These are phyloP conservation scores for Plectosphaerella sp. DNA, from an alignment of 2,329 filamentous ascomycete species.

Conservation along the genomic window DNA sequence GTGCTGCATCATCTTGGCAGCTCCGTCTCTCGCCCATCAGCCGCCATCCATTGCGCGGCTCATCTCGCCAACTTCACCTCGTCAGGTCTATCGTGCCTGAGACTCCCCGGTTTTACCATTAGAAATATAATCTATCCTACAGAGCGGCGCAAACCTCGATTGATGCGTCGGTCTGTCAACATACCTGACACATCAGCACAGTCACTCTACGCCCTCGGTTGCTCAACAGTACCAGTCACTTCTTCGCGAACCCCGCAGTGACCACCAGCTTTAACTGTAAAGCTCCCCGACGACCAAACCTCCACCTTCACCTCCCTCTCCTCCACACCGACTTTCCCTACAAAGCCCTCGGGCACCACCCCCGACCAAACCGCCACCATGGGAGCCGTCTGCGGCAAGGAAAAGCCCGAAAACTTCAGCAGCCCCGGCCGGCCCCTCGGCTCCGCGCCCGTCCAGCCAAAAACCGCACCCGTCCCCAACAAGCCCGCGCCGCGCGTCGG, in stretches of 20 bases:
- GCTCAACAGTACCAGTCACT: too few species aligned
- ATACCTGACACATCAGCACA: too few species aligned
- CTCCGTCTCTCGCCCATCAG: too few species aligned
- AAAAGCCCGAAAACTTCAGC: slow-evolving; percentile 65
- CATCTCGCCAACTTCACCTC: too few species aligned
- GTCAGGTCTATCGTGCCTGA: too few species aligned
- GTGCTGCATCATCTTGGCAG: too few species aligned
- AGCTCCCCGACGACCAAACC: neutral
- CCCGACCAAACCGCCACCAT: slow-evolving; percentile 40
- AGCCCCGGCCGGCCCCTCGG: slow-evolving; percentile 70
- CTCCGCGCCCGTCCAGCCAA: slow-evolving; percentile 42
- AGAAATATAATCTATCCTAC: too few species aligned
- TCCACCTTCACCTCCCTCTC: neutral
- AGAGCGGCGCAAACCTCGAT: too few species aligned
- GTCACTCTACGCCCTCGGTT: too few species aligned
- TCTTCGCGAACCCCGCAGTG: neutral
- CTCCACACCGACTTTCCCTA: neutral
- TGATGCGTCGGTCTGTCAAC: too few species aligned
- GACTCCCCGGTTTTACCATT: too few species aligned
- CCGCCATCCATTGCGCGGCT: too few species aligned
- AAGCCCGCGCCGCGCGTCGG: slow-evolving; percentile 34
- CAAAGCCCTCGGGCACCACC: slow-evolving; percentile 1
- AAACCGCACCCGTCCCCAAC: slow-evolving; percentile 47
- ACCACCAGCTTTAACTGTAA: neutral
- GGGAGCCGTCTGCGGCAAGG: slow-evolving; percentile 85